Evolutionary conservation across 768 basidiomycete species (phyloP), one percentile per base, ranked within the genome.

Genomic region (Pleurotus eryngii): DNA sequence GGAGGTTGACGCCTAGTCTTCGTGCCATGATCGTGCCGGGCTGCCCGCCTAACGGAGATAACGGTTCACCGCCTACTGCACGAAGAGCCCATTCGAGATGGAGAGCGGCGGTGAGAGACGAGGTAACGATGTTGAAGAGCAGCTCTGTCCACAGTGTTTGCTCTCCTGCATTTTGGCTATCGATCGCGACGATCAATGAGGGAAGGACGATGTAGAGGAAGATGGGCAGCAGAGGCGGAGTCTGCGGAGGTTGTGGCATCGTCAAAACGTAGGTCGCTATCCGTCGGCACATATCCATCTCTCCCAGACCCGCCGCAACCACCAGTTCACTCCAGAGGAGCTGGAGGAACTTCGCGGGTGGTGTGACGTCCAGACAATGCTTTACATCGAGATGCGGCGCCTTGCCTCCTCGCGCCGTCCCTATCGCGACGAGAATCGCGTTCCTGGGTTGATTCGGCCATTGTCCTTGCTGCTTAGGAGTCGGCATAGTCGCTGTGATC

Each of bases 151-250:
- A 76, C 54, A 85, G 68, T 7, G 76, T 74, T 59, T 84, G 81
- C 57, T 89, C 85, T 2, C 73, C 61, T 22, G 75, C 70, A 55
- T 73, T 74, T 62, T 81, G 77, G 4, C 72, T 72, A 64, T 92
- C 89, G 49, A 87, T 79, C 15, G 65, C 63, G 6, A 72, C 67
- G 55, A 92, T 79, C 47, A 92, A 65, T 15, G 77, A 73, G 2
- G 90, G 90, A 12, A 89, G 67, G n/a, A 87, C 70, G 57, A 81
- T 73, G 66, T 89, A 83, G 59, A 90, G 65, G 68, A 92, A 92
- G 26, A 89, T 78, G 0, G 89, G 89, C 18, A 93, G 74, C 5
- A 92, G 76, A 1, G 89, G 89, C 1, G 86, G 84, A 1, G 68
- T 67, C 46, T 63, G 65, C 3, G 71, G 69, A 8, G 69, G 70